Base-by-base conservation (phyloP, 192 early-diverging fungal genomes). In the Coemansia sp. region DNA sequence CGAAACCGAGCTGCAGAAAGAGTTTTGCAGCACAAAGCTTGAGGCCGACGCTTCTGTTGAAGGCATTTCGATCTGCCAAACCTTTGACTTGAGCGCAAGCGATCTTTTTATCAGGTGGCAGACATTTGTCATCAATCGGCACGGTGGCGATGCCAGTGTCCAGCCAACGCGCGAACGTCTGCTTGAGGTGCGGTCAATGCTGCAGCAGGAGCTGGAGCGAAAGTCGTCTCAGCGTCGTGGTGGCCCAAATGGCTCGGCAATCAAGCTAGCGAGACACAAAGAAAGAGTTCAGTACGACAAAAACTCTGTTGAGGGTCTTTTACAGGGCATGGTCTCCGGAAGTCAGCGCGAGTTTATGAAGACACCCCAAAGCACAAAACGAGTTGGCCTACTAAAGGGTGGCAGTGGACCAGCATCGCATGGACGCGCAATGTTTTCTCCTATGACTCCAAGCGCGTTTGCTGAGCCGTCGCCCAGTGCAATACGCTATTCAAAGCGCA, bases 81-180 rank as follows among this genome's bases (percentile, higher is more conserved):
- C 65, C 19, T 77, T 71, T 65, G 71, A 43, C 13, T 52, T 77
- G n/a, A 46, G 59, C 20, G 65, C 80, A 3, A 63, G 48, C 59
- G 80, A 82, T 45, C 63, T 82, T 25, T 77, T 77, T 54, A 74
- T 82, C 23, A 64, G 72, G 40, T 82, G 80, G 80, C 80, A 82
- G 54, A 65, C 74, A 2, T 70, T 72, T 55, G 29, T 77, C 25
- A 73, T 82, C 61, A 82, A 82, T 63, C 61, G 53, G 15, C 62
- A 74, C 36, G 75, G 68, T 35, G 80, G 80, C 59, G 63, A 71
- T 38, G 63, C 49, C 4, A 61, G 62, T 38, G 35, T 77, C 38
- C 49, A 67, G 42, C 74, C 75, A 33, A 82, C 80, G 25, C 71
- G 75, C 35, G 80, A 82, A 34, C 80, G 80, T 25, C 59, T 82